phyloP scores from a whole-genome alignment of 805 yeast genomes.

The Yarrowia osloensis region DNA sequence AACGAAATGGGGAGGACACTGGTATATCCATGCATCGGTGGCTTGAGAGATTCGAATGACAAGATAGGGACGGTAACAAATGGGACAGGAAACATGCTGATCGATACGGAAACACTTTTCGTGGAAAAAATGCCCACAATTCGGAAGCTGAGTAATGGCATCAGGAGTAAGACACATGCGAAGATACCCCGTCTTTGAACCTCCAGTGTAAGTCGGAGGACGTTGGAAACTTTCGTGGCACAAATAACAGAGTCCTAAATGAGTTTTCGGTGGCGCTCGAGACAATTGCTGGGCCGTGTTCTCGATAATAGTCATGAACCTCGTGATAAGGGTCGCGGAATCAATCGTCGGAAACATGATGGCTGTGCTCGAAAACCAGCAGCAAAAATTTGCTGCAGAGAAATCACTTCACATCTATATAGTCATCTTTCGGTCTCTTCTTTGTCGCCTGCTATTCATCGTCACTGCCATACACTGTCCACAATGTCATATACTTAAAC shows the following conservation, averaged over 20 bases:
- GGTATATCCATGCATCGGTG: background rate
- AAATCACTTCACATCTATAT: background rate
- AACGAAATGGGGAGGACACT: conserved; percentile 11
- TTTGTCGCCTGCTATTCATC: no score
- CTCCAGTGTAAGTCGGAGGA: background rate
- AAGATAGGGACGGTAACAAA: background rate
- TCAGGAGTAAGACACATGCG: background rate
- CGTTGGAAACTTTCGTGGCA: background rate
- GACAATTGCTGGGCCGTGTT: background rate
- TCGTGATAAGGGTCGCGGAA: background rate
- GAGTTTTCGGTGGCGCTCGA: background rate
- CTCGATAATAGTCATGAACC: background rate
- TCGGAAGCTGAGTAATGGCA: background rate
- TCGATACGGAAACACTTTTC: background rate
- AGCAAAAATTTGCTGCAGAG: no score
- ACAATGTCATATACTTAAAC: background rate
- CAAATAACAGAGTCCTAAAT: background rate
- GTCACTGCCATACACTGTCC: no score
- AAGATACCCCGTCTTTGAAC: background rate
- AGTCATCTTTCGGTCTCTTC: no score
- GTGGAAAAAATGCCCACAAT: background rate
- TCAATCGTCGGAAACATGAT: background rate
- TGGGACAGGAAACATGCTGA: background rate
- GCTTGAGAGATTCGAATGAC: background rate
- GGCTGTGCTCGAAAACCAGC: background rate